A percentile compares a stretch with the other conserved stretches of the same genome.
Evolutionary conservation across 1,139 yeast genomes (phyloP).

Genomic region (Saccharomyces hybrid): DNA sequence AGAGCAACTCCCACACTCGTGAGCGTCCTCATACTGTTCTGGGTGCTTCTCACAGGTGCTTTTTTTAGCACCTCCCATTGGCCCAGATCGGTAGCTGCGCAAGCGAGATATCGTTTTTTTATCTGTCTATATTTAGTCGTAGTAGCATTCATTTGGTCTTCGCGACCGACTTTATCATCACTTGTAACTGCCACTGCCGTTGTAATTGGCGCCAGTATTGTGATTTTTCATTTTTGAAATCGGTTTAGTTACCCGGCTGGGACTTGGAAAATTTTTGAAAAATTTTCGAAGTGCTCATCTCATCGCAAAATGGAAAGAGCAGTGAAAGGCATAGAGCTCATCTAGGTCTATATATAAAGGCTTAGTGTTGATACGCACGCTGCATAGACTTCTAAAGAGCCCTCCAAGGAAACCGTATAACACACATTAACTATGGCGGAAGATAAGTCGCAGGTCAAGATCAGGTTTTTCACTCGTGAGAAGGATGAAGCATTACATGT

Average conservation of each 20-base stretch:
- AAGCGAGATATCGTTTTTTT: conserved; percentile 19
- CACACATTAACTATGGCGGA: conserved; percentile 22
- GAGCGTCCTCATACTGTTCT: conserved; percentile 33
- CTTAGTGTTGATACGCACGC: neutral
- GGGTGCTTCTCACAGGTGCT: conserved; percentile 10
- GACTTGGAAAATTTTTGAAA: neutral
- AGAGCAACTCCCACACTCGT: conserved; percentile 20
- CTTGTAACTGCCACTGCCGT: too few relatives aligned
- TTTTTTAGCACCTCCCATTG: conserved; percentile 7
- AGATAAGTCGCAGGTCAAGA: conserved; percentile 52
- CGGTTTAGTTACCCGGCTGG: neutral
- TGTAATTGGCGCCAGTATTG: too few relatives aligned
- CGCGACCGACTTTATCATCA: too few relatives aligned
- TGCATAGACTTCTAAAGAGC: neutral
- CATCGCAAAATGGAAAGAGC: conserved; percentile 5
- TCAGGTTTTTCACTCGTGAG: conserved; percentile 80
- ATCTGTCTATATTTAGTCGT: neutral
- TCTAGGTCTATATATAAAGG: neutral
- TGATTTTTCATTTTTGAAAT: too few relatives aligned
- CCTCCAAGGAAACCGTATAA: neutral
- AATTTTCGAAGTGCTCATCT: conserved; percentile 5
- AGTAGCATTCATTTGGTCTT: neutral
- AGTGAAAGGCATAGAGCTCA: neutral
- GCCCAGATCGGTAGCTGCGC: conserved; percentile 31
- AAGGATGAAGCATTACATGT: conserved; percentile 64